phyloP scores from a whole-genome alignment of 1,284 basidiomycete species.

The Ustilago vetiveriae region DNA sequence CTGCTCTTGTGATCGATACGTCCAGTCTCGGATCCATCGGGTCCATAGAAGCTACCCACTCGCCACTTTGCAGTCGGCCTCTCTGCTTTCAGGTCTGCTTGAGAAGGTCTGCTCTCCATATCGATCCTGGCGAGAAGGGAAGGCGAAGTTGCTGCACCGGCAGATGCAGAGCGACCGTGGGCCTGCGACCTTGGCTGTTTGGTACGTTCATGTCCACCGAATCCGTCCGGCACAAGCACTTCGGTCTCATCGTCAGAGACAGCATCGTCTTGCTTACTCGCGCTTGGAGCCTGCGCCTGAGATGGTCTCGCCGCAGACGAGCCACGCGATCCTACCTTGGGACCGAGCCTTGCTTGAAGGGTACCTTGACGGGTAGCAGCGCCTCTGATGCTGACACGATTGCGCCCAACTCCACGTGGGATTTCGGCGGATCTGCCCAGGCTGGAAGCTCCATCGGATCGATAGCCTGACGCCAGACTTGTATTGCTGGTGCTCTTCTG shows the following conservation, averaged over 20 bases:
- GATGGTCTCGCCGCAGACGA: not conserved
- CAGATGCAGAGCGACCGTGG: not conserved
- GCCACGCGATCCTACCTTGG: slow-evolving; percentile 1
- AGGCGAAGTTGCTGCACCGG: slow-evolving; percentile 2
- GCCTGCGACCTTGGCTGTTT: slow-evolving; percentile 21
- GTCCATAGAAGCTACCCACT: slow-evolving; percentile 56
- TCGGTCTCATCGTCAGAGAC: slow-evolving; percentile 37
- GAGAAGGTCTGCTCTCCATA: slow-evolving; percentile 2
- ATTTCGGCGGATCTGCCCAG: slow-evolving; percentile 52
- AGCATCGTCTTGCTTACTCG: not conserved
- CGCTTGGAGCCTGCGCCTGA: not conserved
- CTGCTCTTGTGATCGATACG: slow-evolving; percentile 37
- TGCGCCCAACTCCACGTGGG: slow-evolving; percentile 30
- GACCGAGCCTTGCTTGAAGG: slow-evolving; percentile 24
- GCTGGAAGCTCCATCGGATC: slow-evolving; percentile 42
- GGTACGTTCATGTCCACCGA: slow-evolving; percentile 46
- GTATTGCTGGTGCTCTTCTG: slow-evolving; percentile 38
- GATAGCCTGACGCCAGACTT: slow-evolving; percentile 29
- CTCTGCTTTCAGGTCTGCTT: not conserved
- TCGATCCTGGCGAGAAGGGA: slow-evolving; percentile 25
- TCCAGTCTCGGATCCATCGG: slow-evolving; percentile 46
- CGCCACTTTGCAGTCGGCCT: slow-evolving; percentile 18
- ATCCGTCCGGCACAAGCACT: slow-evolving; percentile 53
- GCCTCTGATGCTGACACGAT: slow-evolving; percentile 23
- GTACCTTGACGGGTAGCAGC: slow-evolving; percentile 21